phyloP scores from a whole-genome alignment of 2,329 filamentous ascomycete genomes.

The Drechmeria coniospora region DNA sequence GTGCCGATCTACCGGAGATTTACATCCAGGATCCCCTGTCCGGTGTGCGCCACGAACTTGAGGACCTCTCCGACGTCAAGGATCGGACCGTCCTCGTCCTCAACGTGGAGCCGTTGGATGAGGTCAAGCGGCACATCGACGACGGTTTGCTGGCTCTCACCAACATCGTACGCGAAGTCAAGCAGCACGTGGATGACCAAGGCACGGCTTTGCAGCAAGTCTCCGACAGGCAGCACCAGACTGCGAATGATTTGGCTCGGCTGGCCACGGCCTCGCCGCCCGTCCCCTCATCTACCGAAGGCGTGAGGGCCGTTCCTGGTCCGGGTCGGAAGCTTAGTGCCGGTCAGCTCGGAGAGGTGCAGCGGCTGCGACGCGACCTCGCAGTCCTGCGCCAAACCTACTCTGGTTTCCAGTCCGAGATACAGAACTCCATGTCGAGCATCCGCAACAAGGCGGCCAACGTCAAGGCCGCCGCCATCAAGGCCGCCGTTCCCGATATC shows the following conservation, averaged over 20 bases:
- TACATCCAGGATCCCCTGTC: slow-evolving; percentile 95
- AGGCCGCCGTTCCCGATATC: slow-evolving; percentile 53
- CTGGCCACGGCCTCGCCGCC: slow-evolving; percentile 31
- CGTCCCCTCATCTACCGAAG: slow-evolving; percentile 25
- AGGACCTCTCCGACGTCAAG: slow-evolving; percentile 85
- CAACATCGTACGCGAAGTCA: slow-evolving; percentile 72
- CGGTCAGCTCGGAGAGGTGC: slow-evolving; percentile 61
- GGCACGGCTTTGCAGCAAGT: slow-evolving; percentile 69
- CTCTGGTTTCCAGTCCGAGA: slow-evolving; percentile 75
- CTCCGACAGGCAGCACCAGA: slow-evolving; percentile 79
- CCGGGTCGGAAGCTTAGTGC: slow-evolving; percentile 32
- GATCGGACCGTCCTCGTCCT: slow-evolving; percentile 89
- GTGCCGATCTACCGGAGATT: slow-evolving; percentile 84
- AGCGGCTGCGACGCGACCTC: slow-evolving; percentile 71
- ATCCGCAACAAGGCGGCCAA: slow-evolving; percentile 68
- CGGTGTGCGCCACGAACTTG: slow-evolving; percentile 89
- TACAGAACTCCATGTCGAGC: slow-evolving; percentile 72
- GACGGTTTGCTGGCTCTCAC: slow-evolving; percentile 73
- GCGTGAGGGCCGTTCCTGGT: slow-evolving; percentile 17
- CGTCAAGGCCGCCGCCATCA: slow-evolving; percentile 62
- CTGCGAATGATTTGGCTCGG: slow-evolving; percentile 69
- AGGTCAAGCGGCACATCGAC: slow-evolving; percentile 92
- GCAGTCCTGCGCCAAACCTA: slow-evolving; percentile 89
- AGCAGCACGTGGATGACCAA: slow-evolving; percentile 71
- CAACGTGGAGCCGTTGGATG: slow-evolving; percentile 84